Conservation (phyloP, 2,329 filamentous ascomycete species). For the Cladophialophora carrionii region DNA sequence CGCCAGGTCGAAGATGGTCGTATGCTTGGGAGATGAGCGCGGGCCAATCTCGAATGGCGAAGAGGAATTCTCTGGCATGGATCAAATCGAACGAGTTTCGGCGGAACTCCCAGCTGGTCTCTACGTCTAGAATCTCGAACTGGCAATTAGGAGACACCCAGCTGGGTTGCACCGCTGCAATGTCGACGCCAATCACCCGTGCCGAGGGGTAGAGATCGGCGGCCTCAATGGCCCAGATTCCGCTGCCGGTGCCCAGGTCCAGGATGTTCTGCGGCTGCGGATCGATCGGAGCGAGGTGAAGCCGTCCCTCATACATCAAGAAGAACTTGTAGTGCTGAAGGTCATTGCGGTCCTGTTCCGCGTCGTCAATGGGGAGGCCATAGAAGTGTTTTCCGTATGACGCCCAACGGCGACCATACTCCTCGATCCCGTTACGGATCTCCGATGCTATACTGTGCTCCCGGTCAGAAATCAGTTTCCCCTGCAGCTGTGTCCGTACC, state of each 20-base stretch:
- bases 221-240: constrained; percentile 35
- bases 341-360: constrained; percentile 19
- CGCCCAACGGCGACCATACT: constrained; percentile 28
- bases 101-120: constrained; percentile 41
- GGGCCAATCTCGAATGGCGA: constrained; percentile 48
- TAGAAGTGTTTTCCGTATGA: constrained; percentile 29
- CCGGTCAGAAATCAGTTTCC: neutral
- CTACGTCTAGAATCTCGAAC: constrained; percentile 42
- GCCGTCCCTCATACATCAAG: constrained; percentile 27
- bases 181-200: constrained; percentile 33
- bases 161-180: constrained; percentile 31
- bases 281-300: constrained; percentile 9
- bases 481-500: neutral
- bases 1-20: constrained; percentile 39
- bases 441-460: constrained; percentile 23
- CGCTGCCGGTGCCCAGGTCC: constrained; percentile 34
- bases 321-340: constrained; percentile 34
- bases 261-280: constrained; percentile 22
- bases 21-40: constrained; percentile 40
- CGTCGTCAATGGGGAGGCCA: constrained; percentile 32
- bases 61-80: constrained; percentile 38
- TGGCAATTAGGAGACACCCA: constrained; percentile 41
- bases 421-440: constrained; percentile 28
- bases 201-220: constrained; percentile 37
- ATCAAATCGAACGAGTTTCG: constrained; percentile 39